Base-by-base conservation (phyloP, 2,329 filamentous ascomycete genomes). In the Nigrospora osmanthi region DNA sequence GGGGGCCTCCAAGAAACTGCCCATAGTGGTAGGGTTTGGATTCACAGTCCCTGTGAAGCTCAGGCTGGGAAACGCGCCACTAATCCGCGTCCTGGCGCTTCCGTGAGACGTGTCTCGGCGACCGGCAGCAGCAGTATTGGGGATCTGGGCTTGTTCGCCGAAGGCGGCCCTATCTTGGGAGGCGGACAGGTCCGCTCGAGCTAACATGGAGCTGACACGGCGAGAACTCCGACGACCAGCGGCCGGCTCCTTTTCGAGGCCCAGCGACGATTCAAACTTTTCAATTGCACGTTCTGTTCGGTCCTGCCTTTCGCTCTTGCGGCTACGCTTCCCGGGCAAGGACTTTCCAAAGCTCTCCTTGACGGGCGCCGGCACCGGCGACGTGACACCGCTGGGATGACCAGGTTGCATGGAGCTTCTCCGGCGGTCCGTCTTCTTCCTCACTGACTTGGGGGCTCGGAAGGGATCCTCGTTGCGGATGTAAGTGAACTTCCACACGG, bases 131-230 rank as follows among this genome's bases (percentile, higher is more conserved):
- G 67, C 63, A 28, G 23, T 7, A 11, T 60, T 63, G 10, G 67
- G 55, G 10, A 66, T 58, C 3, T 62, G 72, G 52, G 60, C 65
- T 60, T 75, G 78, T 40, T 95, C 89, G 28, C 82, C 77, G 58
- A 95, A 94, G n/a, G 83, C 77, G 1, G 83, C 75, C 55, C 87
- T 78, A 54, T 95, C 89, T 52, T 91, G 87, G 14, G 85, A 93
- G 11, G 87, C 84, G 0, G 88, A 91, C 16, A 96, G 70, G 59
- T 96, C 91, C 31, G 87, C 86, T 56, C 91, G 78, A 14, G 90
- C 90, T 43, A 96, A 73, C 66, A 95, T 78, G 14, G 91, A 97
- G 68, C 93, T 98, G 23, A 97, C 85, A 42, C 93, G 80, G 37
- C 93, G 81, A 15, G 80, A 84, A 49, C 79, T 80, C 47, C 80